These are phyloP conservation scores for Stachybotrys chartarum DNA, from an alignment of 2,329 filamentous ascomycete species.

Conservation along the genomic window DNA sequence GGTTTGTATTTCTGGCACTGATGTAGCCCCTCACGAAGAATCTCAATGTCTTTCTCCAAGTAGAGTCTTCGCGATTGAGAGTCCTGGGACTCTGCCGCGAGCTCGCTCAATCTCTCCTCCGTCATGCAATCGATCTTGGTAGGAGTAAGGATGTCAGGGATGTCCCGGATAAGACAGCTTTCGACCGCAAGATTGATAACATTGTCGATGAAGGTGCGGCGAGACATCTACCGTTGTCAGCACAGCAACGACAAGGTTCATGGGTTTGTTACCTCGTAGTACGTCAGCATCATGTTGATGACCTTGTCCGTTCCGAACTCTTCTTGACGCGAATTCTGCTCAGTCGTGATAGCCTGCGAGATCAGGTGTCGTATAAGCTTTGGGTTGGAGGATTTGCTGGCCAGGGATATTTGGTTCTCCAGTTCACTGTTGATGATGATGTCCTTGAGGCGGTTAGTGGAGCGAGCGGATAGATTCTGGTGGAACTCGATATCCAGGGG, in stretches of 20 bases:
- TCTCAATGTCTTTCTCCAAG: background rate
- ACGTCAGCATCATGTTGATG: constrained; percentile 35
- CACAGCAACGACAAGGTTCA: rapidly evolving
- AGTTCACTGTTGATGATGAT: constrained; percentile 4
- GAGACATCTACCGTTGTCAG: constrained; percentile 24
- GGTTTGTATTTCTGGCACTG: background rate
- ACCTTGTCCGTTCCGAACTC: constrained; percentile 29
- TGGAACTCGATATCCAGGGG: constrained; percentile 23
- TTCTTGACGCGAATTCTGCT: constrained; percentile 3
- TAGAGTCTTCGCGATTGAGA: background rate
- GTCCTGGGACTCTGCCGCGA: constrained; percentile 11
- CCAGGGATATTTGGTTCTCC: constrained; percentile 14
- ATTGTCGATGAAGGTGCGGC: constrained; percentile 38
- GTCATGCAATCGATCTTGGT: constrained; percentile 25
- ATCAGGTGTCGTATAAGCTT: constrained; percentile 4
- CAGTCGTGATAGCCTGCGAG: constrained; percentile 1
- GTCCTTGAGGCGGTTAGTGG: constrained; percentile 4
- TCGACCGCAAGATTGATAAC: constrained; percentile 40
- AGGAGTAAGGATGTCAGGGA: constrained; percentile 33
- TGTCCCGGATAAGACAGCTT: constrained; percentile 34
- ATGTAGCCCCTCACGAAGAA: background rate
- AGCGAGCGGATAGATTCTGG: constrained; percentile 1
- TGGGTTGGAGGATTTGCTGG: background rate
- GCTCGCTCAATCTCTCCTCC: constrained; percentile 16
- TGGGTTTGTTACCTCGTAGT: constrained; percentile 29